Evolutionary conservation across 2,329 filamentous ascomycete genomes (phyloP).

Genomic region (Aureobasidium sp.): DNA sequence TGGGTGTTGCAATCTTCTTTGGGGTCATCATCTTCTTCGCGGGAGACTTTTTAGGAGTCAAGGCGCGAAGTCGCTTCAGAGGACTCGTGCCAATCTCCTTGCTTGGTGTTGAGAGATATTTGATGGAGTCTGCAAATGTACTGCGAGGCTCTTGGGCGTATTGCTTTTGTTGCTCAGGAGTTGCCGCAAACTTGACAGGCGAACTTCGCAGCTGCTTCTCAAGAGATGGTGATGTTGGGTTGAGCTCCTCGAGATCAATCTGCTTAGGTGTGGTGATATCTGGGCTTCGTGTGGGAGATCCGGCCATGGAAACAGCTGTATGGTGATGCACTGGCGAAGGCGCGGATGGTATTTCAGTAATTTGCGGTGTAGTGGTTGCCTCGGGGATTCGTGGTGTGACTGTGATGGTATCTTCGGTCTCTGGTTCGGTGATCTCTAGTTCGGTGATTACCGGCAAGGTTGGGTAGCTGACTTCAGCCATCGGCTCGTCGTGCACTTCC

Average conservation of each 20-base stretch:
- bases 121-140: slow-evolving; percentile 32
- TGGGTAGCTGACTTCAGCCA: slow-evolving; percentile 7
- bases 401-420: not conserved
- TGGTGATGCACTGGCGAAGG: not conserved
- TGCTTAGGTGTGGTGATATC: slow-evolving; percentile 3
- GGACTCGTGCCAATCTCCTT: slow-evolving; percentile 38
- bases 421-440: not conserved
- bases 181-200: slow-evolving; percentile 4
- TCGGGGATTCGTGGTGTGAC: not conserved
- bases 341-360: not conserved
- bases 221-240: slow-evolving; percentile 18
- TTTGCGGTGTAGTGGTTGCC: slow-evolving; percentile 4
- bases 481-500: not conserved
- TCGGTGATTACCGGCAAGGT: not conserved
- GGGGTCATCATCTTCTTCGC: slow-evolving; percentile 33
- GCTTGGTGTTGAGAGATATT: slow-evolving; percentile 39
- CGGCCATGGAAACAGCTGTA: not conserved
- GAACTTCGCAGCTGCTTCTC: slow-evolving; percentile 20
- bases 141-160: slow-evolving; percentile 13
- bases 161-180: slow-evolving; percentile 17
- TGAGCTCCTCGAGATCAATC: slow-evolving; percentile 14
- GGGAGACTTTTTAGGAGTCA: slow-evolving; percentile 24
- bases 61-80: slow-evolving; percentile 26
- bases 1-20: slow-evolving; percentile 31
- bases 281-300: not conserved